Percentiles rank a stretch among this genome's conserved stretches.
Evolutionary conservation across 495 filamentous ascomycete species (phyloP).

Genomic region (Amphirosellinia nigrospora): DNA sequence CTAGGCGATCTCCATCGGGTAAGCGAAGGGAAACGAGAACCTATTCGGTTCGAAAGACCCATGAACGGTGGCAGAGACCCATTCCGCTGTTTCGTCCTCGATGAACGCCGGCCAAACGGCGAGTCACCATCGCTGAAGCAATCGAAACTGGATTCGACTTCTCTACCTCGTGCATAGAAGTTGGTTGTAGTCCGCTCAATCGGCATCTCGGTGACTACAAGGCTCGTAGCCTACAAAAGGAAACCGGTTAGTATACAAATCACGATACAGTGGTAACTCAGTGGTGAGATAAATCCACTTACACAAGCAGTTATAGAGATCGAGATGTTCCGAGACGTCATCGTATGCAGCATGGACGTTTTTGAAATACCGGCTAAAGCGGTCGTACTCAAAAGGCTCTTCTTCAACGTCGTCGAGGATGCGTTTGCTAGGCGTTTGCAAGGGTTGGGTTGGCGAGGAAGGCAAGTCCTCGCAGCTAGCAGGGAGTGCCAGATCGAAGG

Average conservation of each 20-base stretch:
- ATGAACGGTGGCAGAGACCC: slow-evolving; percentile 69
- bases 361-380: slow-evolving; percentile 59
- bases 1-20: slow-evolving; percentile 68
- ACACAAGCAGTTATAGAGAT: slow-evolving; percentile 61
- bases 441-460: slow-evolving; percentile 50
- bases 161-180: slow-evolving; percentile 38
- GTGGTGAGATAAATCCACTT: slow-evolving; percentile 34
- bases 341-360: slow-evolving; percentile 33
- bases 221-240: slow-evolving; percentile 48
- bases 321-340: slow-evolving; percentile 26
- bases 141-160: slow-evolving; percentile 65
- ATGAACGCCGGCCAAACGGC: slow-evolving; percentile 50
- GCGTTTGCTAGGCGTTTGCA: slow-evolving; percentile 51
- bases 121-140: slow-evolving; percentile 67
- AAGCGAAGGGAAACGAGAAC: slow-evolving; percentile 75
- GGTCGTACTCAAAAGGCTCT: slow-evolving; percentile 58
- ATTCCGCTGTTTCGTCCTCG: slow-evolving; percentile 64
- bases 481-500: slow-evolving; percentile 49
- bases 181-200: slow-evolving; percentile 48
- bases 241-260: slow-evolving; percentile 22
- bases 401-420: slow-evolving; percentile 61
- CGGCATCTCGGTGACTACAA: slow-evolving; percentile 48
- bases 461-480: slow-evolving; percentile 50
- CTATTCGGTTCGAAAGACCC: slow-evolving; percentile 69
- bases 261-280: background rate